Evolutionary conservation across 2,329 filamentous ascomycete genomes (phyloP).

Genomic region (Cytospora piceicola): DNA sequence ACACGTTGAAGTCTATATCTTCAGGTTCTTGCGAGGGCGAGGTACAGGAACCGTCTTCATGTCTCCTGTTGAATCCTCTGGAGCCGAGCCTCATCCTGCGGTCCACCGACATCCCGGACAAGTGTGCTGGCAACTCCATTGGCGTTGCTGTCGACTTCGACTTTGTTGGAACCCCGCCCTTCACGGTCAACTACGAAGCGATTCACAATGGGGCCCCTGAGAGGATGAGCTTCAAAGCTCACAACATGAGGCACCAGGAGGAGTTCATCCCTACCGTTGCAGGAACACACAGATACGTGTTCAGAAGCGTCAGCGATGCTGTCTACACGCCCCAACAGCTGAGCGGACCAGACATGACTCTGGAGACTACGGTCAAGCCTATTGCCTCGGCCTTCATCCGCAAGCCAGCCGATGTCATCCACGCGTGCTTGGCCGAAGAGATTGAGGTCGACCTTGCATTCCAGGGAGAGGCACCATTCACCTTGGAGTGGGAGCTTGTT

Average conservation of each 20-base stretch:
- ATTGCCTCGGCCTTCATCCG: conserved; percentile 79
- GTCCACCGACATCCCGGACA: conserved; percentile 85
- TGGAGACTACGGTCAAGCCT: conserved; percentile 92
- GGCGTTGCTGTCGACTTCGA: conserved; percentile 88
- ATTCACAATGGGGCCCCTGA: conserved; percentile 63
- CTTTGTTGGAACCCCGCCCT: conserved; percentile 89
- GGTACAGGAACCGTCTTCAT: conserved; percentile 91
- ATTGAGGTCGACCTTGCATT: conserved; percentile 70
- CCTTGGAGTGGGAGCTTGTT: conserved; percentile 87
- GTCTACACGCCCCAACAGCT: conserved; percentile 75
- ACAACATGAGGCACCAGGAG: conserved; percentile 79
- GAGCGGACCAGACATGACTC: conserved; percentile 60
- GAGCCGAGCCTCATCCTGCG: conserved; percentile 78
- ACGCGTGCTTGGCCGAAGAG: conserved; percentile 81
- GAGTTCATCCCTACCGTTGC: conserved; percentile 81
- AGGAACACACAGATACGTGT: conserved; percentile 85
- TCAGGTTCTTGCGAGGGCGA: conserved; percentile 86
- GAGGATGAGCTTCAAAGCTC: conserved; percentile 60
- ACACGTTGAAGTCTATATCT: conserved; percentile 78
- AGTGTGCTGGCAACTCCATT: conserved; percentile 92
- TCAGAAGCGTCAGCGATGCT: conserved; percentile 77
- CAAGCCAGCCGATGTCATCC: conserved; percentile 56
- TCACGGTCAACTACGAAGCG: conserved; percentile 78
- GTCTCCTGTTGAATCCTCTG: conserved; percentile 86
- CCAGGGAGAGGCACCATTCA: conserved; percentile 87